Conservation (phyloP, 805 yeast species). For the Metschnikowia amazonensis region DNA sequence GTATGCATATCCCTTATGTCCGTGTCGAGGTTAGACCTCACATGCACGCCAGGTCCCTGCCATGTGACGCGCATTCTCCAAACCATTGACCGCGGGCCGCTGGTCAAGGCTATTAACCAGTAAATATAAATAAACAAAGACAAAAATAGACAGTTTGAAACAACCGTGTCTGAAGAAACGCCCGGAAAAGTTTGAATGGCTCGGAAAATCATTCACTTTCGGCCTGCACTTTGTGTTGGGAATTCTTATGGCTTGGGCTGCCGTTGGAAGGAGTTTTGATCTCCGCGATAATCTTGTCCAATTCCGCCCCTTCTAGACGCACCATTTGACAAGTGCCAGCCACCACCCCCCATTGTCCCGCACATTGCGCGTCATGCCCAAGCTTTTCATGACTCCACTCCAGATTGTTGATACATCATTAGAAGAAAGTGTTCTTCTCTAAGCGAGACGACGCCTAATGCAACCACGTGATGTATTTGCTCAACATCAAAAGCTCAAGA, state of each 20-base stretch:
- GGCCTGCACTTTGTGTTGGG: neutral
- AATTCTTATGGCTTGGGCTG: neutral
- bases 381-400: too few relatives aligned
- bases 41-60: neutral
- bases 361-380: neutral
- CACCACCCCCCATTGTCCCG: neutral
- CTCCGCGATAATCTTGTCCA: neutral
- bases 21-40: neutral
- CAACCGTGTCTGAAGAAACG: too few relatives aligned
- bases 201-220: neutral
- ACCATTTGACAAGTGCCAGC: neutral
- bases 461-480: too few relatives aligned
- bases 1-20: conserved; percentile 3
- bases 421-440: too few relatives aligned
- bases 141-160: neutral
- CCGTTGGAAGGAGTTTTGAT: neutral
- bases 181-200: neutral
- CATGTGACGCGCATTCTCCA: neutral
- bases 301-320: neutral
- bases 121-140: conserved; percentile 2
- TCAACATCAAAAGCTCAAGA: too few relatives aligned
- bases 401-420: too few relatives aligned
- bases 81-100: neutral
- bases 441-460: too few relatives aligned
- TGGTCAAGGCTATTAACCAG: conserved; percentile 1